Evolutionary conservation across 1,284 basidiomycete species (phyloP), one percentile per base, ranked within the genome.

Genomic region (Schizophyllum amplum): DNA sequence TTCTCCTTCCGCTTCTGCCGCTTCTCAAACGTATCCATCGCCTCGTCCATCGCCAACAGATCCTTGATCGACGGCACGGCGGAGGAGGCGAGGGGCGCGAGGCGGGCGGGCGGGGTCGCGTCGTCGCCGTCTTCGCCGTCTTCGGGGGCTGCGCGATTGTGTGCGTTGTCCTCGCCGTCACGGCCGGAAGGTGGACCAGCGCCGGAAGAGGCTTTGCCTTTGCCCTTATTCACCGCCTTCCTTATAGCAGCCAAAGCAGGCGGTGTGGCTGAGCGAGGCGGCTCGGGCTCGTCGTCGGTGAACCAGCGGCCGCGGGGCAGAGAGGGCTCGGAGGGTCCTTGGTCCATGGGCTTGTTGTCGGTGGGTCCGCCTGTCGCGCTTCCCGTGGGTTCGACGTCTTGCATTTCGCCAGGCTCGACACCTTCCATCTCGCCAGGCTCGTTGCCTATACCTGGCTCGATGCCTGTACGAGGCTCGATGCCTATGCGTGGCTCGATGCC

Each of bases 41-140:
- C 84, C 24, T 82, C 75, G 60, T 92, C 89, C 70, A 87, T 81
- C 4, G 82, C 87, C 48, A 96, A 73, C 57, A 94, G 79, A 26
- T 91, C 87, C 51, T 83, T 82, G 68, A 94, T 87, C 13, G 90
- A 92, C 13, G 90, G 86, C 42, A 94, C 65, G 5, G 83, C 79
- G 21, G 90, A 92, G 15, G 89, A 87, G 53, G 80, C 75, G 20
- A 93, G 79, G 13, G 86, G 85, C 25, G 76, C 77, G 7, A 95
- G 80, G 17, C 86, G 84, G 60, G 74, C 70, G 5, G 68, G 67
- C 23, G 70, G 67, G 57, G 72, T 71, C 42, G 73, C 72, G 25
- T 78, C 77, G 9, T 69, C 72, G 55, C 73, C 75, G 20, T 66
- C 64, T 17, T 68, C 68, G 26, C 62, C 59, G 27, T 60, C 62